Percentiles rank a stretch among this genome's conserved stretches.
phyloP scores from a whole-genome alignment of 1,139 yeast genomes.

The Pichia sp. region DNA sequence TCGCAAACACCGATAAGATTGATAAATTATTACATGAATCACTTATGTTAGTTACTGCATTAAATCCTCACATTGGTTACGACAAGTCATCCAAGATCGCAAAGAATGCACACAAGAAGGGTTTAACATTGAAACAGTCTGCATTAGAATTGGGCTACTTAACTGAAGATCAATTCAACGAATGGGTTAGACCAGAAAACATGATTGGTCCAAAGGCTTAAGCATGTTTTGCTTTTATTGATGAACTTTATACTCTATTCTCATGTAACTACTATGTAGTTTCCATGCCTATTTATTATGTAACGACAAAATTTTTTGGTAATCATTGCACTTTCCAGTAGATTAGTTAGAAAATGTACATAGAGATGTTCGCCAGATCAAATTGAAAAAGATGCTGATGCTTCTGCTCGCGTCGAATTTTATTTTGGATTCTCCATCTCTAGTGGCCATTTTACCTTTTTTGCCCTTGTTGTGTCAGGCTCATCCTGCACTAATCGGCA shows the following conservation, averaged over 20 bases:
- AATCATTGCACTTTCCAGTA: not conserved
- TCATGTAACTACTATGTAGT: not conserved
- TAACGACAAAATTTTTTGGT: not conserved
- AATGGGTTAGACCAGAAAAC: constrained; percentile 96
- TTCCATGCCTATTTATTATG: not conserved
- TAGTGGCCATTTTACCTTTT: not conserved
- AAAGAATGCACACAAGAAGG: constrained; percentile 97
- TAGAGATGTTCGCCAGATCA: too few species aligned
- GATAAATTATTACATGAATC: constrained; percentile 86
- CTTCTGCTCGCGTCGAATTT: not conserved
- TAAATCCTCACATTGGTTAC: constrained; percentile 97
- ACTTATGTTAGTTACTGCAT: constrained; percentile 95
- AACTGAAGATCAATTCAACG: constrained; percentile 77
- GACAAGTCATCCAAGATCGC: constrained; percentile 97
- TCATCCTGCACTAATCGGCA: not conserved
- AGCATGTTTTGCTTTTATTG: not conserved
- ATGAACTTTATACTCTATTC: not conserved
- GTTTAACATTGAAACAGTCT: constrained; percentile 87
- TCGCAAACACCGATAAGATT: constrained; percentile 83
- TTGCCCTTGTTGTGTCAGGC: not conserved
- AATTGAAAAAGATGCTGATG: not conserved
- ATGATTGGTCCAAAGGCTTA: constrained; percentile 82
- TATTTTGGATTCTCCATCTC: not conserved
- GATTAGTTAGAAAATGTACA: too few species aligned
- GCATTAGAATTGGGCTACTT: constrained; percentile 87